Evolutionary conservation across 1,284 basidiomycete genomes (phyloP).

Genomic region (Cryptococcus sp.): DNA sequence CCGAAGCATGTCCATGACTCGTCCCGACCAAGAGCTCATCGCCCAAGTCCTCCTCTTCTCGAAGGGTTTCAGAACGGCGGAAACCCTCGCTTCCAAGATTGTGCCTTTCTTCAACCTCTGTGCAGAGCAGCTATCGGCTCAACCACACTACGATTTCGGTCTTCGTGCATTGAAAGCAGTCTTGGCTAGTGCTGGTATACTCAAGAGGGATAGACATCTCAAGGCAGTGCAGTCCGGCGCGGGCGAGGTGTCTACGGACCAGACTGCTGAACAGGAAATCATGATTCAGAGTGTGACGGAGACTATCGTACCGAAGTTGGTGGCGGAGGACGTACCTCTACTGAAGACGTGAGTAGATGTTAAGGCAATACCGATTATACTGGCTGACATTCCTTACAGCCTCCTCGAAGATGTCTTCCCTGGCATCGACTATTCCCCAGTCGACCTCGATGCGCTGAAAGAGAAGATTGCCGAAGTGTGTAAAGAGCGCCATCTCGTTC

Average conservation of each 20-base stretch:
- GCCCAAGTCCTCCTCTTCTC: constrained; percentile 99
- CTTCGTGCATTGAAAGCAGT: constrained; percentile 97
- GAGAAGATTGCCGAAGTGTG: constrained; percentile 86
- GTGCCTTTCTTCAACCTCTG: constrained; percentile 99
- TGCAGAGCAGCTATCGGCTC: constrained; percentile 91
- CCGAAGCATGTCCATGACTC: constrained; percentile 95
- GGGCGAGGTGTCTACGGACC: constrained; percentile 54
- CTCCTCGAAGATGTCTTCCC: constrained; percentile 97
- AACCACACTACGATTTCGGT: constrained; percentile 99
- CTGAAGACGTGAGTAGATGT: constrained; percentile 70
- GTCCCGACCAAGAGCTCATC: constrained; percentile 95
- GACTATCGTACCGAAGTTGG: constrained; percentile 97
- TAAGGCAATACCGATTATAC: neutral
- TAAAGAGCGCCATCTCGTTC: constrained; percentile 76
- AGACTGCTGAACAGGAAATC: constrained; percentile 91
- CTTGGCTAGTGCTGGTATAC: constrained; percentile 91
- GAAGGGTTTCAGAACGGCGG: constrained; percentile 97
- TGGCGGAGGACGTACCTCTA: constrained; percentile 94
- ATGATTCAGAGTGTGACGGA: constrained; percentile 99
- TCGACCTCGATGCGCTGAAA: constrained; percentile 81
- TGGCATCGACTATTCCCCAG: constrained; percentile 85
- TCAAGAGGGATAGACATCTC: constrained; percentile 85
- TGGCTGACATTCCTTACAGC: constrained; percentile 55
- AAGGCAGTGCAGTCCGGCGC: constrained; percentile 34
- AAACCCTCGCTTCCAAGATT: constrained; percentile 92